Base-by-base conservation (phyloP, 1,284 basidiomycete genomes). In the Anthracocystis setariae region DNA sequence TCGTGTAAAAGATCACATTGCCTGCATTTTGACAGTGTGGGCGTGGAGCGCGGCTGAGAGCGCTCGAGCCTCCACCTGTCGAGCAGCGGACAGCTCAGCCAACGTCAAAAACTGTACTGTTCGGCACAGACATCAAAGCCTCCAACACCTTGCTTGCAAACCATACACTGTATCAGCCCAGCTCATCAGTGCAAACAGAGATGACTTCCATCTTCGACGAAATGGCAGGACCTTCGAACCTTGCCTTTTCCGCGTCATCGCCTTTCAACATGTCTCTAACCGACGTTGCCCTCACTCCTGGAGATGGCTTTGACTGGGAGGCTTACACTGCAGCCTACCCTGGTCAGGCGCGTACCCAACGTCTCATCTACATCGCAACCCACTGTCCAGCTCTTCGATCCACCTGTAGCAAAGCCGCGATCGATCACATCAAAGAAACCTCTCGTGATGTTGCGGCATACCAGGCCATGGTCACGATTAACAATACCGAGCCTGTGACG, bases 261-360 rank as follows among this genome's bases (percentile, higher is more conserved):
- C 32, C 32, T 5, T 42, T 43, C 18, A 15, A 43, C 12, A 47
- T 43, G 9, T 56, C 58, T 18, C 49, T 56, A 12, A 57, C 38
- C 2, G 49, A 64, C 21, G 56, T 72, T 3, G 24, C 17, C 5
- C 32, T 70, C n/a, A 23, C 24, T 10, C 49, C 57, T 0, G 29
- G 64, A 4, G 73, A 79, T 27, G 51, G 64, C 50, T 79, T 79
- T 21, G 77, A 79, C 55, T 79, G 77, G 77, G 77, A 79, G 38
- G 40, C 73, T 2, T 79, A 79, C 40, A 67, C 46, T 13, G 32
- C 67, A 7, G 39, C 56, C 12, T 74, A 77, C 18, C 47, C 68
- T 7, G 64, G 58, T 38, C 49, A 60, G 17, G 48, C 71, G 2
- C 54, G 65, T 3, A 52, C 64, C 17, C 65, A 73, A 10, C 52